These are phyloP conservation scores for Hippophae rhamnoides DNA, from an alignment of 306 rosid species.

Conservation along the genomic window DNA sequence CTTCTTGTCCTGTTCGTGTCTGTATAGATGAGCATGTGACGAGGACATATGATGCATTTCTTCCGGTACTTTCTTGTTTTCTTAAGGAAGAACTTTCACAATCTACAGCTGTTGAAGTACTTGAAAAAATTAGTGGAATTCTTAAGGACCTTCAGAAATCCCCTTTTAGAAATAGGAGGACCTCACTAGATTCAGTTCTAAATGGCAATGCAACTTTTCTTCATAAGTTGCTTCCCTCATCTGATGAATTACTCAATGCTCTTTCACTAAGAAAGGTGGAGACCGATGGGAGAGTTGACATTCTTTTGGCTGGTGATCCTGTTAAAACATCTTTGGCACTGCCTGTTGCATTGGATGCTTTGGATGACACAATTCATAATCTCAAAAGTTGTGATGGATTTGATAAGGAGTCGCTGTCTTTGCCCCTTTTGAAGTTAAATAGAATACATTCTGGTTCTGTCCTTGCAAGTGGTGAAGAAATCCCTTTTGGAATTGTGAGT, in stretches of 20 bases:
- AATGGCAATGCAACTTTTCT: slow-evolving; percentile 22
- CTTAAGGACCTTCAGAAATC: slow-evolving; percentile 42
- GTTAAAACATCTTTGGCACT: slow-evolving; percentile 62
- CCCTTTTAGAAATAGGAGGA: slow-evolving; percentile 59
- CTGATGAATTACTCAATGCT: slow-evolving; percentile 45
- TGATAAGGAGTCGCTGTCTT: slow-evolving; percentile 35
- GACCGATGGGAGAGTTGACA: slow-evolving; percentile 48
- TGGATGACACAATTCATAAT: slow-evolving; percentile 46
- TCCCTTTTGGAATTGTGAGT: slow-evolving; percentile 93
- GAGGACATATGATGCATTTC: slow-evolving; percentile 54
- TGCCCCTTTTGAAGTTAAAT: slow-evolving; percentile 64
- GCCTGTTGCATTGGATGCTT: slow-evolving; percentile 64
- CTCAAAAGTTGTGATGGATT: slow-evolving; percentile 46
- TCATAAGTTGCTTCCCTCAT: slow-evolving; percentile 47
- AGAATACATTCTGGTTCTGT: slow-evolving; percentile 89
- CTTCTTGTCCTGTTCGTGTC: slow-evolving; percentile 57
- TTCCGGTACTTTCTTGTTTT: slow-evolving; percentile 48
- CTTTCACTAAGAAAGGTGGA: slow-evolving; percentile 45
- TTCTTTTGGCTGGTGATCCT: slow-evolving; percentile 60
- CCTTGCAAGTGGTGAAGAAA: slow-evolving; percentile 79
- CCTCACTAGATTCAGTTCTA: slow-evolving; percentile 32
- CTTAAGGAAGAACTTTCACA: slow-evolving; percentile 38
- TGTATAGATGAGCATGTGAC: slow-evolving; percentile 86
- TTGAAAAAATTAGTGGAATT: slow-evolving; percentile 35
- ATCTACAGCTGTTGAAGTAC: slow-evolving; percentile 47